Base-by-base conservation (phyloP, 129 eudicot species). In the Helichrysum umbraculigerum region DNA sequence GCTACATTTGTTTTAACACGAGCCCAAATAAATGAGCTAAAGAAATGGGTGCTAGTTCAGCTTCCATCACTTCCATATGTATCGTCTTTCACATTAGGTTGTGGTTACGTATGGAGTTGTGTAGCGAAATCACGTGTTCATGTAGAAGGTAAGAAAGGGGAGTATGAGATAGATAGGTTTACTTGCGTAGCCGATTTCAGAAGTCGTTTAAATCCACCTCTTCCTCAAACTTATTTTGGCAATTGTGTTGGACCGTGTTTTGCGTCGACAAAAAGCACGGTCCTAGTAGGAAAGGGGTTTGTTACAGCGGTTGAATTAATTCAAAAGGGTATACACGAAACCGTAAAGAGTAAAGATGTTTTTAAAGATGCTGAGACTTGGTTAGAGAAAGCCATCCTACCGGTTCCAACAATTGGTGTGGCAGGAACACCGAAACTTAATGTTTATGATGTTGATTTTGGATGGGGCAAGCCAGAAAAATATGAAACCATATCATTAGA, bases 91-190 rank as follows among this genome's bases (percentile, higher is more conserved):
- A 42, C 37, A 0, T 66, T 85, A 10, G 69, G 74, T 3, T 73
- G 85, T 14, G 85, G 85, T 21, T 83, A 71, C 35, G 21, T 81
- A 0, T 87, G 92, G 91, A 81, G 77, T 70, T 85, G 89, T 37
- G 29, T 85, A 8, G 76, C 84, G 2, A 89, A 85, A 70, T 75
- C 88, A 1, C 70, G 75, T 20, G 28, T 76, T 4, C 47, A 16
- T 1, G 20, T 52, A n/a, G 57, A 30, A 7, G 84, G 75, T 8
- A 35, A 34, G 0, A 22, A 58, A 2, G 70, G 76, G 1, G 76
- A 68, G 42, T 35, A 75, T 8, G 80, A 74, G 7, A 21, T 59
- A 2, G 80, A 81, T 42, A 65, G 58, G 44, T 74, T 74, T 59
- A 2, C 7, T 16, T 81, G 79, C 51, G 42, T 19, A 0, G 64